Percentiles rank a stretch among this genome's conserved stretches.
phyloP scores from a whole-genome alignment of 805 yeast species.

The Candida michaelii region DNA sequence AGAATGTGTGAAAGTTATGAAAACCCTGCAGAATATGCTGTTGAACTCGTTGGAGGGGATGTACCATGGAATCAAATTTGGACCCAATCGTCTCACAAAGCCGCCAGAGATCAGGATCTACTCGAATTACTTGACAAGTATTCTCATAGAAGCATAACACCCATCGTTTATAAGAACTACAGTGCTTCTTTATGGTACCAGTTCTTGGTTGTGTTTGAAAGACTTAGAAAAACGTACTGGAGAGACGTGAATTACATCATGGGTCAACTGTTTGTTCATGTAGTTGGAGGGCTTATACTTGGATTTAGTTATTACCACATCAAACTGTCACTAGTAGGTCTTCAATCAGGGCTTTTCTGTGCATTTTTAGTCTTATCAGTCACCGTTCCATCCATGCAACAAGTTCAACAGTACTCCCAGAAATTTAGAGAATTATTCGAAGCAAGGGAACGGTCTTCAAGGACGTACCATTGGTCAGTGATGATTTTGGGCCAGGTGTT shows the following conservation, averaged over 20 bases:
- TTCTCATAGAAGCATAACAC: background rate
- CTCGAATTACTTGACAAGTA: conserved; percentile 51
- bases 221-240: conserved; percentile 34
- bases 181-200: conserved; percentile 29
- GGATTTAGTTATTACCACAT: conserved; percentile 75
- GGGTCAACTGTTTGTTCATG: conserved; percentile 57
- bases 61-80: conserved; percentile 74
- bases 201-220: conserved; percentile 27
- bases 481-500: conserved; percentile 38
- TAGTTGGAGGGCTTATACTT: conserved; percentile 56
- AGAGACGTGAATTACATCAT: conserved; percentile 60
- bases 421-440: conserved; percentile 44
- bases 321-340: conserved; percentile 48
- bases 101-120: conserved; percentile 56
- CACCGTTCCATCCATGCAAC: conserved; percentile 37
- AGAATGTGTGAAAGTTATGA: conserved; percentile 32
- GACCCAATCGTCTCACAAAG: conserved; percentile 63
- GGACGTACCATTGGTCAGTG: conserved; percentile 41
- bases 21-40: conserved; percentile 74
- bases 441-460: conserved; percentile 42
- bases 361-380: conserved; percentile 43
- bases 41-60: conserved; percentile 72
- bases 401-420: conserved; percentile 41
- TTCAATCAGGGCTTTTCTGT: conserved; percentile 63
- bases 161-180: conserved; percentile 12